Base-by-base conservation (phyloP, 305 asterid species). In the Nicotiana rustica region DNA sequence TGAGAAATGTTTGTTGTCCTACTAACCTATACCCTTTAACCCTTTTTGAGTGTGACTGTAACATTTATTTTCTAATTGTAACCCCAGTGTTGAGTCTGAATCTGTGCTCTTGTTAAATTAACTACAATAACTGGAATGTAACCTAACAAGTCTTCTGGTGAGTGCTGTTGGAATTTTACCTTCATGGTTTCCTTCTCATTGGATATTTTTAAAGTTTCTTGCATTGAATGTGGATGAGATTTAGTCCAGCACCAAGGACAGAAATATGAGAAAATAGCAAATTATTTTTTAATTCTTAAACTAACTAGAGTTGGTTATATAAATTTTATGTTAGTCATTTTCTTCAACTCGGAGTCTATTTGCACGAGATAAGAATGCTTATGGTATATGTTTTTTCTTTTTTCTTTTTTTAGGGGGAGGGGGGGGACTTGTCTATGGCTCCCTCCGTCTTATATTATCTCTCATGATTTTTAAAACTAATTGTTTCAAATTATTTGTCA, bases 1-100 rank as follows among this genome's bases (percentile, higher is more conserved):
- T 79, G 82, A 62, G 47, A 44, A 35, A 47, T 65, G 78, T 44
- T 80, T 65, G 83, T 29, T 80, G 62, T 80, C 77, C 77, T 29
- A 75, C 80, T 75, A 75, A 75, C 80, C 80, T 52, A 75, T 55
- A 75, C 47, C 65, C 47, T 65, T 65, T 65, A 1, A 65, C 21
- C 80, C 65, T 52, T 55, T 55, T 25, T 75, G 44, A 25, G 44
- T 75, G 10, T 29, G 49, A 15, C 80, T 52, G 31, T 15, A 73
- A 14, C 65, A 29, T 15, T 15, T 75, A 6, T 19, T 56, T 47
- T 14, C 1, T 15, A 35, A 3, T 36, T 33, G 14, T 67, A 17
- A 75, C 64, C 44, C 41, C 44, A 25, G 15, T 21, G 41, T 47
- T 73, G 44, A 19, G 38, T 47, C 2, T 12, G 36, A 73, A 2